Percentiles rank a stretch among this genome's conserved stretches.
These are phyloP conservation scores for Cladosporium sp. DNA, from an alignment of 2,329 filamentous ascomycete species.

Conservation along the genomic window DNA sequence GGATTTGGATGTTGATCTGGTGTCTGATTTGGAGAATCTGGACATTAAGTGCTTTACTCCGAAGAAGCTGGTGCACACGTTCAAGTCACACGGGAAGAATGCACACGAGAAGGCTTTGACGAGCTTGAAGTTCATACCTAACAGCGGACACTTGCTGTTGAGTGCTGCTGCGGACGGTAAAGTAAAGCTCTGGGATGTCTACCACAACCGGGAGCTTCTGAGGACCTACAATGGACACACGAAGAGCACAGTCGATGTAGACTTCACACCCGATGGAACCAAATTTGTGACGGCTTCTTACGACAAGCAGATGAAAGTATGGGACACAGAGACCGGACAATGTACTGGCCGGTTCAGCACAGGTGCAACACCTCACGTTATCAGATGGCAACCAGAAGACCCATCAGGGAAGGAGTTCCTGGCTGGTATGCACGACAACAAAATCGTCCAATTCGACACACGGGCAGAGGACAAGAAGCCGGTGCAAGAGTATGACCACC, in stretches of 20 bases:
- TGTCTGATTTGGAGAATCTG: constrained; percentile 73
- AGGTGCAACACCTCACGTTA: constrained; percentile 91
- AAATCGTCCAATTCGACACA: constrained; percentile 95
- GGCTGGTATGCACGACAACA: constrained; percentile 97
- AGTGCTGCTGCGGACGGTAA: constrained; percentile 88
- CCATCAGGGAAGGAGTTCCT: constrained; percentile 85
- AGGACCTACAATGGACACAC: constrained; percentile 89
- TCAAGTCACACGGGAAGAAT: constrained; percentile 66
- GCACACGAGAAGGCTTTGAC: constrained; percentile 75
- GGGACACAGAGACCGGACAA: constrained; percentile 93
- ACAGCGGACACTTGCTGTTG: constrained; percentile 81
- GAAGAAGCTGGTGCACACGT: constrained; percentile 89
- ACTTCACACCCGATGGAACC: constrained; percentile 78
- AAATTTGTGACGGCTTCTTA: constrained; percentile 91
- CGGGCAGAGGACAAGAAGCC: constrained; percentile 59
- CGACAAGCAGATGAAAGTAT: constrained; percentile 93
- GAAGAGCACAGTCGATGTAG: constrained; percentile 85
- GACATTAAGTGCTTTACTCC: constrained; percentile 65
- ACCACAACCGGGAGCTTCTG: constrained; percentile 83
- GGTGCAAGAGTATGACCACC: constrained; percentile 97
- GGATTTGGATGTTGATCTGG: constrained; percentile 80
- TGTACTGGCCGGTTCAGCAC: constrained; percentile 88
- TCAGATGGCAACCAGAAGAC: constrained; percentile 84
- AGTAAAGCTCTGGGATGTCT: constrained; percentile 92
- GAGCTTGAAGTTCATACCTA: constrained; percentile 84